phyloP scores from a whole-genome alignment of 2,329 filamentous ascomycete genomes.

The Cladobotryum mycophilum region DNA sequence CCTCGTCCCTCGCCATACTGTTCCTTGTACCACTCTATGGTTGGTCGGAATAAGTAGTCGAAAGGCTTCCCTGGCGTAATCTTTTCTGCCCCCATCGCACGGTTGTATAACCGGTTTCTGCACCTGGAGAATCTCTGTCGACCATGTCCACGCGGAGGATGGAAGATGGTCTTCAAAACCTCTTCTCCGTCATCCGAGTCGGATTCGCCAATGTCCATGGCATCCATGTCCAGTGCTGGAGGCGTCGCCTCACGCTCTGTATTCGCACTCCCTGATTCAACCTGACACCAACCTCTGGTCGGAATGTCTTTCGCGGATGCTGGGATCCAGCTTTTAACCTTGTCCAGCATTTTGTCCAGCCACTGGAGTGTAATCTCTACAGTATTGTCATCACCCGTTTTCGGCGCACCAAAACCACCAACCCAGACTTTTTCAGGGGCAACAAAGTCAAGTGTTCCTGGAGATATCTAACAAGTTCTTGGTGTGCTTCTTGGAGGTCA shows the following conservation, averaged over 20 bases:
- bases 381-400: conserved; percentile 21
- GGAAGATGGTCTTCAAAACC: conserved; percentile 36
- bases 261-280: conserved; percentile 18
- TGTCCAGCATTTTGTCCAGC: conserved; percentile 26
- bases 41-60: conserved; percentile 39
- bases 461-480: conserved; percentile 35
- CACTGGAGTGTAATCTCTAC: conserved; percentile 39
- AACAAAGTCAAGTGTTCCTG: conserved; percentile 23
- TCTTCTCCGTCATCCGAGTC: conserved; percentile 14
- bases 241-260: background rate
- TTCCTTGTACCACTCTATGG: conserved; percentile 45
- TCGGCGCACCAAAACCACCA: conserved; percentile 27
- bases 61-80: conserved; percentile 5
- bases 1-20: conserved; percentile 41
- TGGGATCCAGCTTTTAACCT: conserved; percentile 33
- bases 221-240: conserved; percentile 4
- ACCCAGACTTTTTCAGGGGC: conserved; percentile 41
- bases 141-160: conserved; percentile 34
- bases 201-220: conserved; percentile 16
- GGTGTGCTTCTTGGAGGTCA: conserved; percentile 41
- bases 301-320: conserved; percentile 22
- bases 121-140: conserved; percentile 24
- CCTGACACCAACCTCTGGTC: conserved; percentile 32
- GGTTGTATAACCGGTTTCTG: conserved; percentile 39
- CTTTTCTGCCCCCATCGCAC: conserved; percentile 19